Evolutionary conservation across 2,329 filamentous ascomycete genomes (phyloP).

Genomic region (Dactylellina haptotyla): DNA sequence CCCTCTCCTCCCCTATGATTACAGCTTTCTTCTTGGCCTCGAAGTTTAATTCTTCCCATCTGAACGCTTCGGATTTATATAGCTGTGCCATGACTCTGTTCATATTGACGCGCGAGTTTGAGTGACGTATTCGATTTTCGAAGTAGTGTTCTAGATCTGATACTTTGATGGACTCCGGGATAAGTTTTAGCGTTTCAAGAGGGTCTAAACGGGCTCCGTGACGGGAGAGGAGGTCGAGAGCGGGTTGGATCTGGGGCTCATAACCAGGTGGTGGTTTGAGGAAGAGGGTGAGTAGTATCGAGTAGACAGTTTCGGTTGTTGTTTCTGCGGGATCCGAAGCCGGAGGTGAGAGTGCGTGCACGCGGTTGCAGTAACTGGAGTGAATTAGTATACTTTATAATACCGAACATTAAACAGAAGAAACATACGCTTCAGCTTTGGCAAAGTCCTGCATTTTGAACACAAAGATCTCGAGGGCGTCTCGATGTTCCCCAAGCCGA

Average conservation of each 20-base stretch:
- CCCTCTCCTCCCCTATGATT: conserved; percentile 83
- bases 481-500: conserved; percentile 94
- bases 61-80: conserved; percentile 80
- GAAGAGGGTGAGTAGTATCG: conserved; percentile 88
- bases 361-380: conserved; percentile 83
- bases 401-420: conserved; percentile 18
- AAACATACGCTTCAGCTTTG: conserved; percentile 87
- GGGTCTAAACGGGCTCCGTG: conserved; percentile 93
- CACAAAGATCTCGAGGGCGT: conserved; percentile 96
- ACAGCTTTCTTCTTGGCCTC: conserved; percentile 76
- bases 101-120: conserved; percentile 83
- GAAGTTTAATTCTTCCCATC: conserved; percentile 76
- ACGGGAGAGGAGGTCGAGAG: conserved; percentile 85
- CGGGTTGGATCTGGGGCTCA: conserved; percentile 71
- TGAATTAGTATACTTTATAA: conserved; percentile 53
- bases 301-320: conserved; percentile 77
- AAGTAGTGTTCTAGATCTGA: conserved; percentile 88
- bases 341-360: conserved; percentile 69
- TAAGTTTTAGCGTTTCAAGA: conserved; percentile 82
- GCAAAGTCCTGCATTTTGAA: conserved; percentile 87
- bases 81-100: conserved; percentile 79
- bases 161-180: conserved; percentile 82
- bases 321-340: conserved; percentile 60
- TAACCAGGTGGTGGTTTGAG: conserved; percentile 80
- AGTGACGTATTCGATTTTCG: conserved; percentile 84